Conservation (phyloP, 441 rosid genomes). For the Mallotus japonicus region DNA sequence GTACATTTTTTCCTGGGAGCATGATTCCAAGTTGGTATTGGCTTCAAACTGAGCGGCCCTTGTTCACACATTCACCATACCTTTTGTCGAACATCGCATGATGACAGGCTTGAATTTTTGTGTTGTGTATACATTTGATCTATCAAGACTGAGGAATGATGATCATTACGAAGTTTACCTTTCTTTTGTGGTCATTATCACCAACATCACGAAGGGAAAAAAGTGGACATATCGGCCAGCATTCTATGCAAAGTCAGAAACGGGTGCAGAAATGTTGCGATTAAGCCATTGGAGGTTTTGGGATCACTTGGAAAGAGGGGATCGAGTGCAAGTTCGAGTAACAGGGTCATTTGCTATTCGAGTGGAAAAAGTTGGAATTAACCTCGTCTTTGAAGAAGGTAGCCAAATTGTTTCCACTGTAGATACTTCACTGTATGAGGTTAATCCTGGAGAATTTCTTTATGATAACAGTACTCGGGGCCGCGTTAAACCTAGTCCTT, state of each 20-base stretch:
- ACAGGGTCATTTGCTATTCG: not conserved
- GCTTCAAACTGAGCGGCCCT: not conserved
- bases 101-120: not conserved
- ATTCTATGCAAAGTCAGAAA: not conserved
- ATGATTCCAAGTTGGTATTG: conserved; percentile 11
- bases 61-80: not conserved
- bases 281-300: conserved; percentile 22
- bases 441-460: not conserved
- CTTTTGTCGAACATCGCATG: not conserved
- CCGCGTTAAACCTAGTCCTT: not conserved
- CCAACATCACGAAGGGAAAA: not conserved
- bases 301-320: conserved; percentile 8
- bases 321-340: not conserved
- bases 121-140: not conserved
- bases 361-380: not conserved
- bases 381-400: not conserved
- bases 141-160: not conserved
- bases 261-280: not conserved
- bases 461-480: not conserved
- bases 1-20: conserved; percentile 5
- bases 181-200: not conserved
- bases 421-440: not conserved
- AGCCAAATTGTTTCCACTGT: not conserved
- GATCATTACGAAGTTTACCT: not conserved
- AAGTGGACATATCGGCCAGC: not conserved